Base-by-base conservation (phyloP, 2,329 filamentous ascomycete species). In the Nannizzia gypsea region DNA sequence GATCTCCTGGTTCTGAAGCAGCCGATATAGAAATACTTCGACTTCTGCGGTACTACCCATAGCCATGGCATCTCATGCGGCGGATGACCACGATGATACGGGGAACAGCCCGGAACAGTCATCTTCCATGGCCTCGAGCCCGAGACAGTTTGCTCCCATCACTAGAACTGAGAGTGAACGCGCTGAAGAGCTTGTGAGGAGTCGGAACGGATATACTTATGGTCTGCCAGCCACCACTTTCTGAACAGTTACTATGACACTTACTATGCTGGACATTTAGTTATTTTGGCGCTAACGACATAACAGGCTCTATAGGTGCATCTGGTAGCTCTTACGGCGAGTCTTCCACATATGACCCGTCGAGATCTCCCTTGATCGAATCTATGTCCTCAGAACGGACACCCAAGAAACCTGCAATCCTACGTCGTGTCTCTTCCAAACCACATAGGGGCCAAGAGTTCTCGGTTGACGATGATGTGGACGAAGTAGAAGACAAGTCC, bases 391-490 rank as follows among this genome's bases (percentile, higher is more conserved):
- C 65, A 3, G 71, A 72, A 60, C 73, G 81, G 64, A 79, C 84
- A 13, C 59, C 62, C 2, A 85, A 83, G 70, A 95, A 92, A 71
- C 90, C 90, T 17, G 75, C 81, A 9, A 82, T 92, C 72, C 72
- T 82, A 61, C 86, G 89, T 66, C 85, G 90, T 63, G 80, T 85
- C 61, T 92, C 89, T 1, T 90, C 89, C 24, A 88, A 82, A 63
- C 90, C 90, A 2, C 84, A 92, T 70, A 86, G 89, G 59, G 89
- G 91, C 31, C 88, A 88, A 63, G 80, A 92, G 62, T 97, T 95
- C 74, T 96, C 91, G 0, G 89, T 89, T 55, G 91, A 97, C 70
- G 92, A 97, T 71, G 90, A 90, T 68, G 78, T 85, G 24, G 81
- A 84, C 64, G 92, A 96, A 72, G 84, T 96, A 20, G 85, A 89